These are phyloP conservation scores for Cenchrus americanus DNA, from an alignment of 176 grass and related monocot genomes.

Conservation along the genomic window DNA sequence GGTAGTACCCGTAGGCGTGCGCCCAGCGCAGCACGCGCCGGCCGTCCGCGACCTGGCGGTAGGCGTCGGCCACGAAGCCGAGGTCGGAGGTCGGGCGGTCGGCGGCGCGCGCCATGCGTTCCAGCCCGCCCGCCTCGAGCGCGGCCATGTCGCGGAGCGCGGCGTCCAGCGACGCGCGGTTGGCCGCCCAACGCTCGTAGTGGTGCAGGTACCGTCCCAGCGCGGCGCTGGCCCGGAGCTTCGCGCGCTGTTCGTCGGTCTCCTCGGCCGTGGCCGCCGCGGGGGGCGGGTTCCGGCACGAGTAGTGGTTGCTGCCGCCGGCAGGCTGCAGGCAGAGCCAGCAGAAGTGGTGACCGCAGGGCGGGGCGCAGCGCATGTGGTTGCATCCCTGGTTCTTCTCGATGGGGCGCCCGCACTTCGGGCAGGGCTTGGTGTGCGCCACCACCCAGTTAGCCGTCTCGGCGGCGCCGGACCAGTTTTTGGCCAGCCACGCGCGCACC, in stretches of 20 bases:
- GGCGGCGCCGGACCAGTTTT: constrained; percentile 14
- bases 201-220: constrained; percentile 42
- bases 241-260: not conserved
- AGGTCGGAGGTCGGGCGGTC: not conserved
- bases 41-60: constrained; percentile 3
- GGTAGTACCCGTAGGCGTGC: constrained; percentile 14
- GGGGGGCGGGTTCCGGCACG: too few species aligned
- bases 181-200: constrained; percentile 47
- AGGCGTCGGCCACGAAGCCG: constrained; percentile 10
- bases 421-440: constrained; percentile 43
- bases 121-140: not conserved
- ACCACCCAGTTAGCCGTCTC: constrained; percentile 43
- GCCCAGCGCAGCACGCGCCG: constrained; percentile 33
- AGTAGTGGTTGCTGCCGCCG: not conserved
- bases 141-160: constrained; percentile 8
- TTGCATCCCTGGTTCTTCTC: constrained; percentile 51
- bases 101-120: not conserved
- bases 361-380: constrained; percentile 33
- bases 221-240: not conserved
- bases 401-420: constrained; percentile 2
- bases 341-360: constrained; percentile 38
- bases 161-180: not conserved
- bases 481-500: constrained; percentile 38
- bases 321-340: constrained; percentile 37
- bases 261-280: not conserved